A percentile compares a stretch with the other conserved stretches of the same genome.
phyloP scores from a whole-genome alignment of 192 early-diverging fungal genomes.

The Funneliformis mosseae region DNA sequence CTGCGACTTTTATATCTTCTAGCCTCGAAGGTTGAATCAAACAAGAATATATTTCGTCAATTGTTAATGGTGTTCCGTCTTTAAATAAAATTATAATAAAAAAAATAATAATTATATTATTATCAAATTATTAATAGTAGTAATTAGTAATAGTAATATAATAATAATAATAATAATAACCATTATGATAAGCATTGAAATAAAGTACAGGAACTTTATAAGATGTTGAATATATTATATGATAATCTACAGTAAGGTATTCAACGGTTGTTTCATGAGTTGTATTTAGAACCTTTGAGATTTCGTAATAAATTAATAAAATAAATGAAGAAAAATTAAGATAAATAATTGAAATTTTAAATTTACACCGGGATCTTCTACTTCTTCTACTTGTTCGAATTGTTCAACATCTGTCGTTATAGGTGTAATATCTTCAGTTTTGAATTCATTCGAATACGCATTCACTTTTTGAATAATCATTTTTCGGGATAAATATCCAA shows the following conservation, averaged over 20 bases:
- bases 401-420: background rate
- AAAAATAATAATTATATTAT: background rate
- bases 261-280: background rate
- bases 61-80: constrained; percentile 43
- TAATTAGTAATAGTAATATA: background rate
- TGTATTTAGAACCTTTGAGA: background rate
- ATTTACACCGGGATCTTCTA: constrained; percentile 15
- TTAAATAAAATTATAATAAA: background rate
- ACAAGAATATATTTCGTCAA: constrained; percentile 49
- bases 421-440: background rate
- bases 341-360: background rate
- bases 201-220: constrained; percentile 65
- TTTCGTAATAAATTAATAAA: background rate
- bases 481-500: constrained; percentile 20
- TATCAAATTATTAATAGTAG: background rate
- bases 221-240: constrained; percentile 61
- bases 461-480: background rate
- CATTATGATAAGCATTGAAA: constrained; percentile 54
- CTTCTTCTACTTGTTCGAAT: background rate
- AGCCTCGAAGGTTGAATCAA: constrained; percentile 41
- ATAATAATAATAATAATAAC: constrained; percentile 32
- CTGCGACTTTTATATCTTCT: constrained; percentile 36
- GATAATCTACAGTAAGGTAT: constrained; percentile 50
- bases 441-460: background rate
- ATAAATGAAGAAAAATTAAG: background rate